Evolutionary conservation across 192 early-diverging fungal species (phyloP).

Genomic region (Spinellus fusiger): DNA sequence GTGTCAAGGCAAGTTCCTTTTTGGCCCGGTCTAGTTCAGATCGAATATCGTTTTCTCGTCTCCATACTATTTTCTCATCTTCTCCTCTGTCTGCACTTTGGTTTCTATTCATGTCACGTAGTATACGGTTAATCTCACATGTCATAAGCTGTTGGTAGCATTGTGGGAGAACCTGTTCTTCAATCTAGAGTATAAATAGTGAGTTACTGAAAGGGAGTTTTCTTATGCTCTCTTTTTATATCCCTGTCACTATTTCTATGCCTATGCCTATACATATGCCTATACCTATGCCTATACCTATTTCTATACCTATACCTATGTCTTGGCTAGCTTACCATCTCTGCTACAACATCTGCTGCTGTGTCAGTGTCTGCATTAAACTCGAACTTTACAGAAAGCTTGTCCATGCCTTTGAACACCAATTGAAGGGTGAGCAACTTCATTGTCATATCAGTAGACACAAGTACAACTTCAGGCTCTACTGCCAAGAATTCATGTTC

Average conservation of each 20-base stretch:
- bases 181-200: slow-evolving; percentile 48
- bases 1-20: background rate
- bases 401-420: slow-evolving; percentile 72
- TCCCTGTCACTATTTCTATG: background rate
- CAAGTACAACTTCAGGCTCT: slow-evolving; percentile 69
- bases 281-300: background rate
- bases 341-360: slow-evolving; percentile 72
- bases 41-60: slow-evolving; percentile 28
- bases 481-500: slow-evolving; percentile 70
- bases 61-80: slow-evolving; percentile 38
- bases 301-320: background rate
- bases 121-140: slow-evolving; percentile 69
- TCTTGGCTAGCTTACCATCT: slow-evolving; percentile 53
- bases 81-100: slow-evolving; percentile 50
- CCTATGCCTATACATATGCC: background rate
- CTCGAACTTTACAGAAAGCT: slow-evolving; percentile 72
- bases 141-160: slow-evolving; percentile 69
- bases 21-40: slow-evolving; percentile 23
- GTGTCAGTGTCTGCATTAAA: slow-evolving; percentile 76
- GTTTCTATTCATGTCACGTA: slow-evolving; percentile 58
- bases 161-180: slow-evolving; percentile 68
- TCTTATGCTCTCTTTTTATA: background rate
- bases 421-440: slow-evolving; percentile 67
- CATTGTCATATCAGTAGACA: slow-evolving; percentile 52
- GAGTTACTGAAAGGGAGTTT: too few relatives aligned